Base-by-base conservation (phyloP, 2,329 filamentous ascomycete species). In the Ustulina deusta region DNA sequence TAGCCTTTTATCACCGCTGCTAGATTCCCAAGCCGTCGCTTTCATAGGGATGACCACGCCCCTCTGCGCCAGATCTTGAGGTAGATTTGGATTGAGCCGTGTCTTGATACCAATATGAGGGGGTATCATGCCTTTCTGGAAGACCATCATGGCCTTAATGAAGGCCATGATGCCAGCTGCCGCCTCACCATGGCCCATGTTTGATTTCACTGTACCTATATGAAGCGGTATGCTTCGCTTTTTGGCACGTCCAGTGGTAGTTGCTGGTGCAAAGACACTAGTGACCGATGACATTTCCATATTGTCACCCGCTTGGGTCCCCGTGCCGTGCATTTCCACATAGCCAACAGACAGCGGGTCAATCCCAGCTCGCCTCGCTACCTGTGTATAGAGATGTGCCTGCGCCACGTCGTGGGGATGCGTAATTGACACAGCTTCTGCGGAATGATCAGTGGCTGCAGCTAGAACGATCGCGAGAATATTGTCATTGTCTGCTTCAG, bases 311-410 rank as follows among this genome's bases (percentile, higher is more conserved):
- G 89, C 90, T 75, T 92, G 90, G 0, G 89, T 92, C 51, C 90
- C 90, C 3, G 90, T 92, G 6, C 90, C 90, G 74, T 92, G 90
- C 83, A 91, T 87, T 75, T 92, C 90, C 6, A 91, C 85, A 72
- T 89, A 91, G 73, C 83, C 83, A 61, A 92, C 83, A 54, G 89
- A 71, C 70, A 71, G 74, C 10, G 60, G 78, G 73, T 90, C 85
- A 32, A 91, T 79, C 46, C 85, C 85, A 46, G 88, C 85, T n/a
- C n/a, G n/a, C n/a, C 42, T 88, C 83, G 48, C 84, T 85, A 34
- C 83, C 60, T 83, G 84, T 71, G 83, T 84, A 77, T 86, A 91
- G 3, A 92, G 79, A 65, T 83, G 82, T 40, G 86, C 82, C 73
- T 93, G 91, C 0, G 87, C 85, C 29, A 84, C 86, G 3, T 83